Evolutionary conservation across 2,329 filamentous ascomycete genomes (phyloP).

Genomic region (Xylariaceae sp.): DNA sequence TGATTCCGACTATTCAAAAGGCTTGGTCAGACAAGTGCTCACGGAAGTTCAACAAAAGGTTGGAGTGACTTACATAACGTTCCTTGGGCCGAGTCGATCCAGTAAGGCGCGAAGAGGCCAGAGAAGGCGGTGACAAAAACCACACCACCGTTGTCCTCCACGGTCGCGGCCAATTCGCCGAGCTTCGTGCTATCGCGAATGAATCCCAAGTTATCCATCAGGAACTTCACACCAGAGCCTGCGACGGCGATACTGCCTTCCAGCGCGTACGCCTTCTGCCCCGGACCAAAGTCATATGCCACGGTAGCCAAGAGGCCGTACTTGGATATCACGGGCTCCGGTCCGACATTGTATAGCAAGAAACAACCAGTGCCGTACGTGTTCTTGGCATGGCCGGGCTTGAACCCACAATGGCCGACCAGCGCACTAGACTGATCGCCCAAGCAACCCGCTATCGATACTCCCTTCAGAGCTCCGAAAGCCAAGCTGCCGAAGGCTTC

Average conservation of each 20-base stretch:
- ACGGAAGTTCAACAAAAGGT: background rate
- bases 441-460: constrained; percentile 74
- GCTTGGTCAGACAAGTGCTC: constrained; percentile 17
- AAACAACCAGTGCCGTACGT: constrained; percentile 90
- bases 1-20: constrained; percentile 63
- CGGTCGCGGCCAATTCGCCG: constrained; percentile 45
- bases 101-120: constrained; percentile 87
- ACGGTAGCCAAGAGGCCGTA: constrained; percentile 82
- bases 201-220: constrained; percentile 59
- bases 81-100: constrained; percentile 88
- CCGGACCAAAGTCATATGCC: constrained; percentile 71
- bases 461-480: constrained; percentile 60
- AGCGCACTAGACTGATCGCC: constrained; percentile 84
- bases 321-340: constrained; percentile 77
- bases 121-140: constrained; percentile 88
- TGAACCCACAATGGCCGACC: constrained; percentile 81
- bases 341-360: constrained; percentile 81
- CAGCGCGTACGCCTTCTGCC: constrained; percentile 63
- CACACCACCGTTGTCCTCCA: constrained; percentile 72
- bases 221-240: constrained; percentile 73
- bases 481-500: constrained; percentile 65
- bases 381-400: constrained; percentile 78
- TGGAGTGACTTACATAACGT: constrained; percentile 60
- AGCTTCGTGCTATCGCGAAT: constrained; percentile 47
- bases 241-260: constrained; percentile 82